phyloP scores from a whole-genome alignment of 257 asterid species.

The Anisodus acutangulus region DNA sequence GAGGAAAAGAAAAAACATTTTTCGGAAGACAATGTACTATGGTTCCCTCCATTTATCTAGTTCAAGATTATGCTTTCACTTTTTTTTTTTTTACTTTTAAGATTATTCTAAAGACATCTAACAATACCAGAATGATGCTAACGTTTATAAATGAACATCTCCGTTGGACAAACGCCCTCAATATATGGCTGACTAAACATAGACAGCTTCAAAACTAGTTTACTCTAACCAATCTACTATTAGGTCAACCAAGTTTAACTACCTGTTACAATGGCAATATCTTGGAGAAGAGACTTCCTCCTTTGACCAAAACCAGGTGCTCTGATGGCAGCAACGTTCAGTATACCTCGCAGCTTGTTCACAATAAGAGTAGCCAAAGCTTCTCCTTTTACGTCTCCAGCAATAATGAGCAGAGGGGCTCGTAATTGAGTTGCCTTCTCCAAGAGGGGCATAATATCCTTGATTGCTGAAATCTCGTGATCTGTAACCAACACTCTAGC shows the following conservation, averaged over 20 bases:
- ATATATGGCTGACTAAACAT: background rate
- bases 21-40: background rate
- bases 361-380: constrained; percentile 98
- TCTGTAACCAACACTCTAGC: constrained; percentile 83
- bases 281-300: constrained; percentile 95
- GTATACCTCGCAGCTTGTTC: constrained; percentile 86
- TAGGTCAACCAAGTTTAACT: background rate
- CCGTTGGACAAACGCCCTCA: background rate
- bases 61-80: background rate
- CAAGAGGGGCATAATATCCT: constrained; percentile 86
- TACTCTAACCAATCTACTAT: background rate
- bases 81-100: background rate
- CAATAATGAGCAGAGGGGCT: constrained; percentile 81
- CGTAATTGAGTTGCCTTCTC: constrained; percentile 88
- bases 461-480: constrained; percentile 84
- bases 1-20: background rate
- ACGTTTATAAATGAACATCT: background rate
- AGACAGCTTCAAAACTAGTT: constrained; percentile 6
- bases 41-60: background rate
- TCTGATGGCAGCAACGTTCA: constrained; percentile 95
- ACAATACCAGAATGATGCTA: constrained; percentile 14
- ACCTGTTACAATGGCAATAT: constrained; percentile 96
- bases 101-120: background rate
- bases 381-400: constrained; percentile 95
- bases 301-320: constrained; percentile 97